Base-by-base conservation (phyloP, 2,329 filamentous ascomycete genomes). In the Didymella pinodella region DNA sequence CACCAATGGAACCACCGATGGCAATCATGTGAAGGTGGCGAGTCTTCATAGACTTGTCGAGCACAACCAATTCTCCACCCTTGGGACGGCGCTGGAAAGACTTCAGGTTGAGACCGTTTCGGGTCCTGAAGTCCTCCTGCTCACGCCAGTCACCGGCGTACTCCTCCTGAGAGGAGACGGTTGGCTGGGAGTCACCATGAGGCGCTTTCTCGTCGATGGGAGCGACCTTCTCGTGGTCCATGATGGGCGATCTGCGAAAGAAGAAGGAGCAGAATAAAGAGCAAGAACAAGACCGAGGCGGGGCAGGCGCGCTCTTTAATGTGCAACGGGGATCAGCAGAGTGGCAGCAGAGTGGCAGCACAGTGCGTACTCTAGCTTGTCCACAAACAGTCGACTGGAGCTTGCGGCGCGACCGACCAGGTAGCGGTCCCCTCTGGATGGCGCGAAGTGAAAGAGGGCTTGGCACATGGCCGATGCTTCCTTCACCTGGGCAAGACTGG, bases 1-100 rank as follows among this genome's bases (percentile, higher is more conserved):
- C 77, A 54, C 79, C 79, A 70, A 97, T 97, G 11, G 91, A 94
- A 43, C 93, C 93, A 68, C 93, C 93, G 66, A 97, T 61, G 14
- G 58, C 58, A 44, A 61, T 61, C 58, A 61, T 61, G 41, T 44
- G 83, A 65, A 87, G 75, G 74, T 87, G 85, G 63, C 85, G 83
- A 50, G 79, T 78, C 78, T 84, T 83, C 79, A 87, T 84, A 66
- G 73, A 75, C 67, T 71, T 75, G 70, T 76, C 74, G 57, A 76
- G 68, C 29, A 72, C 71, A 34, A 72, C 51, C 29, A 67, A 28
- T 25, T 51, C 47, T 36, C 61, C 67, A 18, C 62, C 66, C n/a
- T 59, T 61, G 26, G 70, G 71, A 58, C 72, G 72, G 32, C 74
- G 73, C 62, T 71, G 62, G 67, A 75, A 76, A 18, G 74, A 76